These are phyloP conservation scores for Strigomonas culicis DNA, from an alignment of 208 protist species.

Conservation along the genomic window DNA sequence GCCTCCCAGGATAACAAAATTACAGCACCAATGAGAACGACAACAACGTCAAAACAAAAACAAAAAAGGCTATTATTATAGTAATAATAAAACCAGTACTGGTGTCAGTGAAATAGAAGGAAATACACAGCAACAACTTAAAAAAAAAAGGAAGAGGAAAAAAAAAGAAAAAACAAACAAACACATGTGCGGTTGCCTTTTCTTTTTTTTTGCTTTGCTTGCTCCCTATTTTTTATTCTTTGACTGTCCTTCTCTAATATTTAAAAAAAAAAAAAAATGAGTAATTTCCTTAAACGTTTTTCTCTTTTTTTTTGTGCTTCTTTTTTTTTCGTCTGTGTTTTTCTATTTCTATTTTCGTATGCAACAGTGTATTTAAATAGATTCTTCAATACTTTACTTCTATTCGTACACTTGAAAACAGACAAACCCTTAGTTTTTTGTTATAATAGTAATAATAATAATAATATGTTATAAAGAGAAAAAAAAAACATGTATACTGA, in stretches of 20 bases:
- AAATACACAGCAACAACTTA: not conserved
- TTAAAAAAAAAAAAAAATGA: not conserved
- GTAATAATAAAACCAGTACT: too few relatives aligned
- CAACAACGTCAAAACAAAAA: not conserved
- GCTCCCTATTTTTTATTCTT: constrained; percentile 3
- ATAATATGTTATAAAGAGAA: not conserved
- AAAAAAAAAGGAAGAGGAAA: not conserved
- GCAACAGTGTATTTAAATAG: not conserved
- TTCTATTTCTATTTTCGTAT: constrained; percentile 12
- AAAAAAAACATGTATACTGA: not conserved
- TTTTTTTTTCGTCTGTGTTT: constrained; percentile 11
- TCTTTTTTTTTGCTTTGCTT: not conserved
- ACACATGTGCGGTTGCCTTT: not conserved
- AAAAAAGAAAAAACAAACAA: not conserved
- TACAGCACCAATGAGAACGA: not conserved
- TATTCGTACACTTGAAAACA: constrained; percentile 8
- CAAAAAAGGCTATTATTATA: not conserved
- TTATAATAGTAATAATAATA: constrained; percentile 2
- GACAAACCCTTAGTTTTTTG: not conserved
- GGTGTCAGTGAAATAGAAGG: not conserved
- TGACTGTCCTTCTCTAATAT: not conserved
- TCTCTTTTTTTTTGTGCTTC: not conserved
- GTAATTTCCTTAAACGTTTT: constrained; percentile 4
- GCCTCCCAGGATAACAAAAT: not conserved
- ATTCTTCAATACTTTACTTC: constrained; percentile 6